These are phyloP conservation scores for Elsinoe necatrix DNA, from an alignment of 2,329 filamentous ascomycete genomes.

Conservation along the genomic window DNA sequence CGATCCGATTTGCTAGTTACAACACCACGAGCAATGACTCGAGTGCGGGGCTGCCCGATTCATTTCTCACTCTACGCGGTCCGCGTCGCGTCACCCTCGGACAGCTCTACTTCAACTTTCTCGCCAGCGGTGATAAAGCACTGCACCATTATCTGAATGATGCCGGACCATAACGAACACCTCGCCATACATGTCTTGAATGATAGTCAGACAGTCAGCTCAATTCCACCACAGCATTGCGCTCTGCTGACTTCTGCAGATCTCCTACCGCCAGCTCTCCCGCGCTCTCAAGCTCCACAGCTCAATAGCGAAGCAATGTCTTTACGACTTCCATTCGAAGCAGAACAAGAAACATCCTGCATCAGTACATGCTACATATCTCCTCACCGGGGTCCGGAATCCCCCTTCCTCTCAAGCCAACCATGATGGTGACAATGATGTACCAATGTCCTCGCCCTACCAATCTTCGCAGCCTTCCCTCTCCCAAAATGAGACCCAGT, in stretches of 20 bases:
- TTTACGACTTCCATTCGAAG: conserved; percentile 72
- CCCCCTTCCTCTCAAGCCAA: background rate
- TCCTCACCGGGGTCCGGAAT: conserved; percentile 52
- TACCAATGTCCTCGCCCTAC: conserved; percentile 6
- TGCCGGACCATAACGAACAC: conserved; percentile 58
- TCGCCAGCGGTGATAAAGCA: background rate
- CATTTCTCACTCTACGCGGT: conserved; percentile 21
- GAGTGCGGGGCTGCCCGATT: conserved; percentile 2
- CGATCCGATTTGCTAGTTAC: too few species aligned
- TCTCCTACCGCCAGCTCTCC: conserved; percentile 80
- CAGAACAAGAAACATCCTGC: conserved; percentile 68
- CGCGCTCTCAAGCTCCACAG: conserved; percentile 75
- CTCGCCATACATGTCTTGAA: conserved; percentile 68
- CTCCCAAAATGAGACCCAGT: conserved; percentile 57
- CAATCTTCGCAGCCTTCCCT: conserved; percentile 47
- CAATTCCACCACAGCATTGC: background rate
- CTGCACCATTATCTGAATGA: conserved; percentile 19
- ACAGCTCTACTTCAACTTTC: conserved; percentile 1
- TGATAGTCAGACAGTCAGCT: conserved; percentile 61
- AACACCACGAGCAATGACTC: too few species aligned
- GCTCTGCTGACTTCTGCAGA: conserved; percentile 42
- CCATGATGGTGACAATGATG: background rate
- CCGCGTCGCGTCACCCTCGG: background rate
- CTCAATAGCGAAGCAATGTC: conserved; percentile 83
- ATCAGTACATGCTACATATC: conserved; percentile 84